These are phyloP conservation scores for Zoysia japonica DNA, from an alignment of 176 grass and related monocot genomes.

Conservation along the genomic window DNA sequence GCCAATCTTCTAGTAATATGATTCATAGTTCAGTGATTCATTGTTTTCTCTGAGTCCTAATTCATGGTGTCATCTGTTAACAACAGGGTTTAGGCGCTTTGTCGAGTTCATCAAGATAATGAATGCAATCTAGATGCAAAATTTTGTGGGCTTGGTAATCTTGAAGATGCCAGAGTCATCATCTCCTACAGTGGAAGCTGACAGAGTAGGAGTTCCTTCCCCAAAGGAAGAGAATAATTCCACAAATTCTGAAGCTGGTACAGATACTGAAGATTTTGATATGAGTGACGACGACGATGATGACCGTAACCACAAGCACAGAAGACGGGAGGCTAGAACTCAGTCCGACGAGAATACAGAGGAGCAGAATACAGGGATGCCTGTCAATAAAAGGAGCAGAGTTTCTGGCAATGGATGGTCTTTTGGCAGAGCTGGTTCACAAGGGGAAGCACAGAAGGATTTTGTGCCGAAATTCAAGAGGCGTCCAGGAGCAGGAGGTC, in stretches of 20 bases:
- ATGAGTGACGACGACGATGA: constrained; percentile 81
- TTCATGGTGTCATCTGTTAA: constrained; percentile 23
- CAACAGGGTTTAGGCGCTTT: background rate
- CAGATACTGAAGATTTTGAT: constrained; percentile 66
- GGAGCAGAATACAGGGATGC: constrained; percentile 48
- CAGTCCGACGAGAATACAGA: constrained; percentile 56
- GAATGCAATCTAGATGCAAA: constrained; percentile 38
- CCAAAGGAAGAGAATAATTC: constrained; percentile 73
- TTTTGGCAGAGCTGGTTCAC: constrained; percentile 46
- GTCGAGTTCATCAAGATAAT: constrained; percentile 20
- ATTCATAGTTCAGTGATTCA: constrained; percentile 15
- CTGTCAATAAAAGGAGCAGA: constrained; percentile 55
- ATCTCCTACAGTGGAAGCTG: constrained; percentile 45
- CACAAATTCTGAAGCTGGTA: constrained; percentile 61
- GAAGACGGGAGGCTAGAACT: constrained; percentile 65
- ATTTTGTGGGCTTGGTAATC: constrained; percentile 25
- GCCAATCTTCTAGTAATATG: constrained; percentile 1
- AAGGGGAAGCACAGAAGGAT: constrained; percentile 52
- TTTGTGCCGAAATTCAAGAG: constrained; percentile 62
- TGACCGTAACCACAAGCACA: constrained; percentile 97
- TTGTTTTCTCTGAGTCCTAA: constrained; percentile 21
- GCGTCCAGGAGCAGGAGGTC: constrained; percentile 44
- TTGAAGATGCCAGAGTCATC: constrained; percentile 55
- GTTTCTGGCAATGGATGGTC: constrained; percentile 46
- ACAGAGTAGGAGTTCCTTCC: constrained; percentile 51